Evolutionary conservation across 768 basidiomycete species (phyloP), one percentile per base, ranked within the genome.

Genomic region (Megacollybia marginata): DNA sequence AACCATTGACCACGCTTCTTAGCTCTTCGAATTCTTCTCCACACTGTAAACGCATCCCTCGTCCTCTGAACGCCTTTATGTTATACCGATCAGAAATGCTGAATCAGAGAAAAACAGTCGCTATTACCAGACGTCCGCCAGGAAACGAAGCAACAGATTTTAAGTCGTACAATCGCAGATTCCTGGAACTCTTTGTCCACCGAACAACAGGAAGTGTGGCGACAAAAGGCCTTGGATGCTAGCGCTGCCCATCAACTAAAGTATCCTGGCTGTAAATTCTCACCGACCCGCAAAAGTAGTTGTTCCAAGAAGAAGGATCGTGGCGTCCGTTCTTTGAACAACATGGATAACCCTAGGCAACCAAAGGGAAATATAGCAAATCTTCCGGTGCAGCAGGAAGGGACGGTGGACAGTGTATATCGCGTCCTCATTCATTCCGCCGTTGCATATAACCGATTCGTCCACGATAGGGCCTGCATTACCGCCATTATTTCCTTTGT

Each of bases 21-120:
- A n/a, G n/a, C n/a, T n/a, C n/a, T n/a, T n/a, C 23, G 23, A 28
- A 28, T 28, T 28, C 6, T 28, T 28, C 23, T 28, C 38, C 5
- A 19, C 49, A 31, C 33, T 36, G 11, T 46, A 50, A 45, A 50
- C 48, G 42, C 59, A 76, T 89, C 48, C 79, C 82, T 31, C 81
- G 88, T 32, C 88, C 90, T 3, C 76, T 85, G 42, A 92, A 92
- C 59, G 85, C 88, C 2, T 92, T 92, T 69, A 88, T 92, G 66
- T 69, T 91, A 52, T 92, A 79, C 62, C 82, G 90, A 36, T 88
- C 82, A 16, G 76, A 76, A 59, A 75, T 85, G 42, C 76, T 73
- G 42, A 74, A 16, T 44, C 15, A 44, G 23, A 28, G 23, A 28
- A 31, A 44, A 16, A 23, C 44, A 44, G 23, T 13, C n/a, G 5